Evolutionary conservation across 2,329 filamentous ascomycete species (phyloP), one percentile per base, ranked within the genome.

Genomic region (Trichoderma lentiforme): DNA sequence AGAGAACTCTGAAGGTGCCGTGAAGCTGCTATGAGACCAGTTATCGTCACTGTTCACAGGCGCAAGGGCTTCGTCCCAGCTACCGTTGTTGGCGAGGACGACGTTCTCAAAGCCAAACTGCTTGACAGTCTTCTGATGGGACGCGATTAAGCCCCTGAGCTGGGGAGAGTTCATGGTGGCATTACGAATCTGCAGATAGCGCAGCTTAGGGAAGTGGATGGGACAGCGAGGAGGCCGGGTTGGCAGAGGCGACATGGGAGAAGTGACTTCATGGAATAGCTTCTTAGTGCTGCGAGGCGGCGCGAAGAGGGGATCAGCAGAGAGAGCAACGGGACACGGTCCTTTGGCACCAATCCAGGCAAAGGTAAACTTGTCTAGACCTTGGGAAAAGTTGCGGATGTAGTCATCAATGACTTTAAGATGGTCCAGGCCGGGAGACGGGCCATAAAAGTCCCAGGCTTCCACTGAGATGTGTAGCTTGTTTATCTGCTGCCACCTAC

Each of bases 21-120:
- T 60, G 47, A 76, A 47, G 62, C 77, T 80, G 73, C 77, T 80
- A 60, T 77, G 77, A 30, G 79, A 80, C 81, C 81, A 83, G n/a
- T 75, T 82, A 74, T 80, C 84, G 76, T 79, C 83, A 74, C 77
- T 82, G 74, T 84, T 80, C 71, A 97, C 83, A 2, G 92, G 92
- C 51, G 90, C 88, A n/a, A 97, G 86, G 0, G 93, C 93, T 34
- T 94, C 91, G 72, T 96, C 92, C 93, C 93, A 97, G 71, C 86
- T 91, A 32, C 92, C 93, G 39, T 84, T 84, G 73, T 88, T 86
- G 65, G 89, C 86, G 57, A 97, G 86, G 34, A 87, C 85, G 21
- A 95, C 90, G 74, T 93, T 90, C 78, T 94, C 90, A 80, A 97
- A 94, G 79, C 94, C 91, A 78, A 95, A 93, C 78, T 95, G 92